These are phyloP conservation scores for Lithocarpus polystachyus DNA, from an alignment of 306 rosid species.

Conservation along the genomic window DNA sequence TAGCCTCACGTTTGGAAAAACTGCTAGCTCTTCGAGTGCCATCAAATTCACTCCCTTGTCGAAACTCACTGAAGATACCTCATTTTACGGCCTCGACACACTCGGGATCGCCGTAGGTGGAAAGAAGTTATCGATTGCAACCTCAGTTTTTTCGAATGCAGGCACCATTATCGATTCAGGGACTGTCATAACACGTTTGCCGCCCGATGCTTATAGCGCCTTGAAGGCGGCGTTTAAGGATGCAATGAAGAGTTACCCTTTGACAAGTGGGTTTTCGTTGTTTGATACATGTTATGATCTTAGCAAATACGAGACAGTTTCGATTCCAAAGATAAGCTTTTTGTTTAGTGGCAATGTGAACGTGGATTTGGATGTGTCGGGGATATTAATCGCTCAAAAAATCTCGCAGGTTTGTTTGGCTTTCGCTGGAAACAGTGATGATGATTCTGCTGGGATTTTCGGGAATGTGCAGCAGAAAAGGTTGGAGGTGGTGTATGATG, in stretches of 20 bases:
- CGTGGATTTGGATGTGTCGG: constrained; percentile 25
- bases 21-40: neutral
- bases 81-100: constrained; percentile 51
- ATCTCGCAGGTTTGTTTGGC: constrained; percentile 54
- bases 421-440: constrained; percentile 49
- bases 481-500: constrained; percentile 59
- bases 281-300: constrained; percentile 75
- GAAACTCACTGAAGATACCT: neutral
- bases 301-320: neutral
- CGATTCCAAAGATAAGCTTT: constrained; percentile 43
- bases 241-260: constrained; percentile 44
- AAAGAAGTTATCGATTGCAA: constrained; percentile 24
- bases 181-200: constrained; percentile 62
- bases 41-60: constrained; percentile 54
- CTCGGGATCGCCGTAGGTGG: constrained; percentile 43
- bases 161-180: constrained; percentile 77
- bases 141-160: constrained; percentile 34
- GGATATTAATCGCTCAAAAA: constrained; percentile 30
- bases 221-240: constrained; percentile 31
- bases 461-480: constrained; percentile 78
- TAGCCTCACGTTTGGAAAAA: constrained; percentile 41
- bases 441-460: constrained; percentile 33
- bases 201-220: constrained; percentile 47
- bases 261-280: constrained; percentile 22
- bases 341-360: constrained; percentile 27